Evolutionary conservation across 2,329 filamentous ascomycete genomes (phyloP), one percentile per base, ranked within the genome.

Genomic region (Aspergillus latus): DNA sequence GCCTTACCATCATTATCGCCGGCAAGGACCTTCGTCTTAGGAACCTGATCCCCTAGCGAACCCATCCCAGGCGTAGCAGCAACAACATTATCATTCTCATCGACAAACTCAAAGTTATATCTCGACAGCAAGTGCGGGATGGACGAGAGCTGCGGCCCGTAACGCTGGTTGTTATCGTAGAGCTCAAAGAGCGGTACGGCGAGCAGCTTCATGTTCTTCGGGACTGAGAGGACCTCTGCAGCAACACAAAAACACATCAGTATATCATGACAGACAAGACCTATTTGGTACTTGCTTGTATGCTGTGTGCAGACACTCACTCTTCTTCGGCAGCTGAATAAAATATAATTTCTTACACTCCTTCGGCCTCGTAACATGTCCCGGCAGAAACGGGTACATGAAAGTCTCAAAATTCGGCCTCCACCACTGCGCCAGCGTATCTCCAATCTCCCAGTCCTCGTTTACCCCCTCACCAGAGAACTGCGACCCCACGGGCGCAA

Each of bases 291-390:
- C 4, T 4, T 4, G 11, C 11, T 34, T 32, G 37, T 11, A 40
- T n/a, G 37, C 34, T 13, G 34, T 29, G 11, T 28, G 8, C 26
- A 16, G n/a, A 45, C 75, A 85, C 80, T 59, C 82, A 96, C 92
- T 97, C 66, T 88, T 92, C 74, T 92, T 86, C 0, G 94, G 94
- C 30, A 99, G 80, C 73, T 96, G 90, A 63, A 99, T 96, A 60
- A 97, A 92, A 76, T 97, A 99, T 42, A 97, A 82, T 82, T 99
- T 99, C 82, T 99, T 99, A 80, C 93, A 96, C 79, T 99, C 94
- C 80, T 99, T 99, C 6, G 94, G 94, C 51, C 94, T 83, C 15
- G 93, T 97, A 60, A 97, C 91, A 77, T 99, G 94, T 15, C 92
- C 91, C 6, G 94, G 94, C 56, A 97, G 88, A 75, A 97, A 99